Base-by-base conservation (phyloP, 805 yeast species). In the Torulaspora microellipsoides region DNA sequence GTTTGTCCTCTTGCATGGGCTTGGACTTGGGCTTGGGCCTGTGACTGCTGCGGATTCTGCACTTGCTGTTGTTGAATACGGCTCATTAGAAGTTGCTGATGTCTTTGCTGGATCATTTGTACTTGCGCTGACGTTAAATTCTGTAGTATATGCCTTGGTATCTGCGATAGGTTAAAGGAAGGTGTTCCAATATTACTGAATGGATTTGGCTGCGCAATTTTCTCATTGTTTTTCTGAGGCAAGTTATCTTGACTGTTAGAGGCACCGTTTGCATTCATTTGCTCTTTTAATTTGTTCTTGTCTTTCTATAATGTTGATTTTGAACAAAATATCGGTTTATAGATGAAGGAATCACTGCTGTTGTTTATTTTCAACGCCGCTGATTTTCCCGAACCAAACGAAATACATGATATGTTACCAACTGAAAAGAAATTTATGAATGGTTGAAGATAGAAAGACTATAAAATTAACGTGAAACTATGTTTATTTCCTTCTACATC, bases 101-200 rank as follows among this genome's bases (percentile, higher is more conserved):
- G 67, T 40, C 58, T 57, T 36, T 62, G 66, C 41, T 64, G 67
- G 13, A 62, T 62, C 55, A 59, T 52, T 36, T 57, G 64, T 23
- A 62, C 45, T 43, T 61, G 67, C n/a, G 51, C 56, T 31, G 60
- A 62, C 1, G 60, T 55, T 33, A 64, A 43, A 36, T 56, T 56
- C 43, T 61, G 66, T 12, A 61, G 42, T 20, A 64, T 51, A n/a
- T 60, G 58, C 11, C 55, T 58, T 17, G 68, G 67, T 30, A 63
- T 56, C 38, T 63, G 66, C 4, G 64, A 54, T 27, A 64, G 52
- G 39, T 52, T 60, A 37, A 64, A 64, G 5, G 62, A 49, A 12
- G 67, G 65, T 3, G 67, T 64, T 13, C 68, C 68, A 27, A 64
- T 58, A 33, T 59, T 59, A 34, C 59, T 58, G 25, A 62, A 60